Percentiles rank a stretch among this genome's conserved stretches.
Conservation (phyloP, 495 filamentous ascomycete species). For the Neurospora sp. region DNA sequence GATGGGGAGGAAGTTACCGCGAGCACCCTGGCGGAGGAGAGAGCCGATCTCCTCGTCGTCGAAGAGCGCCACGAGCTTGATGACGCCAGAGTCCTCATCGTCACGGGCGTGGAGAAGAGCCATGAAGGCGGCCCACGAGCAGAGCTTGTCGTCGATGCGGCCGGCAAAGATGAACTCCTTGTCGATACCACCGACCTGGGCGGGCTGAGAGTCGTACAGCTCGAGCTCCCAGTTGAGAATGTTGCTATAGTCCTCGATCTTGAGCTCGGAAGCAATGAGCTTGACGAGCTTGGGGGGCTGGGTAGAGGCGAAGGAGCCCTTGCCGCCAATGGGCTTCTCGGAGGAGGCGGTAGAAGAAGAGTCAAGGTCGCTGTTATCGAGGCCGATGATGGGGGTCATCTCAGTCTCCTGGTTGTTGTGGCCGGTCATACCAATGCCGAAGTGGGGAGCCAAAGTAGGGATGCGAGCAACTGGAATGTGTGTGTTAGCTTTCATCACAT, state of each 20-base stretch:
- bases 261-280: slow-evolving; percentile 66
- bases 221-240: slow-evolving; percentile 98
- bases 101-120: slow-evolving; percentile 62
- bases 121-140: slow-evolving; percentile 84
- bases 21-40: slow-evolving; percentile 78
- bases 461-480: slow-evolving; percentile 60
- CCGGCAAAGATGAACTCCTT: slow-evolving; percentile 93
- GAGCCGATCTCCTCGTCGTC: slow-evolving; percentile 96
- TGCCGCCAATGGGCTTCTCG: slow-evolving; percentile 31
- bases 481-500: neutral
- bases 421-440: slow-evolving; percentile 68
- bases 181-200: slow-evolving; percentile 72
- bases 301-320: slow-evolving; percentile 60
- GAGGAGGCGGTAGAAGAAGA: slow-evolving; percentile 13
- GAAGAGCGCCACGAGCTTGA: slow-evolving; percentile 84
- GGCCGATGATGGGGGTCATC: slow-evolving; percentile 85
- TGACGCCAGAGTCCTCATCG: slow-evolving; percentile 41
- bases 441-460: slow-evolving; percentile 89
- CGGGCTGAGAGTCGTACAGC: slow-evolving; percentile 85
- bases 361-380: slow-evolving; percentile 59
- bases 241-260: slow-evolving; percentile 52
- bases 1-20: slow-evolving; percentile 73
- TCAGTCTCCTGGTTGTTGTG: slow-evolving; percentile 85
- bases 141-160: slow-evolving; percentile 94
- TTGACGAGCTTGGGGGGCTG: slow-evolving; percentile 79